Evolutionary conservation across 345 rosid species (phyloP).

Genomic region (Eucalyptus polyanthemos): DNA sequence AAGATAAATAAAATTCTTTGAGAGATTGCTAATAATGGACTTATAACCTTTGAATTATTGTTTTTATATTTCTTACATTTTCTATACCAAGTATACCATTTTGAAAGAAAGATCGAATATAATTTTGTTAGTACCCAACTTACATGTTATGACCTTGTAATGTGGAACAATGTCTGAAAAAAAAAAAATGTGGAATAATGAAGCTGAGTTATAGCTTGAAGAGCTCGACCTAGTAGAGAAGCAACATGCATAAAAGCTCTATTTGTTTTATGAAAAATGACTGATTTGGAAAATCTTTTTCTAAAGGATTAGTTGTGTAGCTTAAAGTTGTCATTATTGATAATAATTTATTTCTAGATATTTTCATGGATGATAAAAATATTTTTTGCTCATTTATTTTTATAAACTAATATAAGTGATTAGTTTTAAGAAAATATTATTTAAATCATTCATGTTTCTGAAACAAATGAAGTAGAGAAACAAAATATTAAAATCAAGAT

Average conservation of each 20-base stretch:
- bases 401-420: too few relatives aligned
- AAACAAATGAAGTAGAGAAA: rapidly evolving
- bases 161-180: too few relatives aligned
- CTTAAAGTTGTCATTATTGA: rapidly evolving
- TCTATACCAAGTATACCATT: not conserved
- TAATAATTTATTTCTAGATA: too few relatives aligned
- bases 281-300: rapidly evolving
- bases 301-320: rapidly evolving
- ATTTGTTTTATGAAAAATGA: too few relatives aligned
- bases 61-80: not conserved
- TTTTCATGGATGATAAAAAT: too few relatives aligned
- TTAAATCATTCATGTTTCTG: too few relatives aligned
- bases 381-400: too few relatives aligned
- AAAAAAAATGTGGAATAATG: not conserved
- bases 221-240: not conserved
- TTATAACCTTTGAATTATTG: not conserved
- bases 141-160: not conserved
- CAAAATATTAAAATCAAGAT: not conserved
- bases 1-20: not conserved
- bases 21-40: not conserved
- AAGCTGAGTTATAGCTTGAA: not conserved
- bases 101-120: not conserved
- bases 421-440: too few relatives aligned
- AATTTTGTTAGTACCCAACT: too few relatives aligned
- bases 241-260: not conserved